A percentile compares a stretch with the other conserved stretches of the same genome.
phyloP scores from a whole-genome alignment of 371 early-diverging fungal genomes.

The Saksenaea vasiformis region DNA sequence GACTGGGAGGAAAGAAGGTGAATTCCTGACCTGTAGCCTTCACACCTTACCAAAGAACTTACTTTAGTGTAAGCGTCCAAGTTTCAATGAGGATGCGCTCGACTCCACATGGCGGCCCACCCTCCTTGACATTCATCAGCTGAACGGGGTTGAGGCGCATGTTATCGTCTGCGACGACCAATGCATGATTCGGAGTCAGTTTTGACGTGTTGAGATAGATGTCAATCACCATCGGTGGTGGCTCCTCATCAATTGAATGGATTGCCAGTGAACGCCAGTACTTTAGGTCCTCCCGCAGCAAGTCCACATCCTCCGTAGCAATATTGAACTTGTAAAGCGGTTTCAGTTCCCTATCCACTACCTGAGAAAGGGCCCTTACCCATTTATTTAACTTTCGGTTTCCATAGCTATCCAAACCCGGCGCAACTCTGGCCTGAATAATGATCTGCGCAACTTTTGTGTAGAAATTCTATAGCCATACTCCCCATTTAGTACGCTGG shows the following conservation, averaged over 20 bases:
- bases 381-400: slow-evolving; percentile 30
- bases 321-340: slow-evolving; percentile 70
- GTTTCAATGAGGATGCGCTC: slow-evolving; percentile 71
- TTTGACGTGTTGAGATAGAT: slow-evolving; percentile 73
- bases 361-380: slow-evolving; percentile 8
- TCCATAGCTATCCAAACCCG: slow-evolving; percentile 6
- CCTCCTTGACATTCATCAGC: slow-evolving; percentile 10
- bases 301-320: slow-evolving; percentile 73
- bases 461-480: slow-evolving; percentile 62
- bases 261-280: slow-evolving; percentile 64
- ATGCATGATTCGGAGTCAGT: slow-evolving; percentile 51
- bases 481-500: neutral
- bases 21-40: neutral
- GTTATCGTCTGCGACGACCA: slow-evolving; percentile 52
- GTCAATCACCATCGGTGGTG: slow-evolving; percentile 76
- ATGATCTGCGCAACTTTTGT: slow-evolving; percentile 65
- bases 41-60: slow-evolving; percentile 18
- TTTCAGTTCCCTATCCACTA: neutral
- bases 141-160: slow-evolving; percentile 2
- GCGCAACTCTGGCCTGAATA: slow-evolving; percentile 48
- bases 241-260: slow-evolving; percentile 25
- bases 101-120: slow-evolving; percentile 6
- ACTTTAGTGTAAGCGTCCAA: slow-evolving; percentile 80
- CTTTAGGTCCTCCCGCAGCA: slow-evolving; percentile 67
- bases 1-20: slow-evolving; percentile 14